Evolutionary conservation across 371 early-diverging fungal genomes (phyloP).

Genomic region (Cokeromyces recurvatus): DNA sequence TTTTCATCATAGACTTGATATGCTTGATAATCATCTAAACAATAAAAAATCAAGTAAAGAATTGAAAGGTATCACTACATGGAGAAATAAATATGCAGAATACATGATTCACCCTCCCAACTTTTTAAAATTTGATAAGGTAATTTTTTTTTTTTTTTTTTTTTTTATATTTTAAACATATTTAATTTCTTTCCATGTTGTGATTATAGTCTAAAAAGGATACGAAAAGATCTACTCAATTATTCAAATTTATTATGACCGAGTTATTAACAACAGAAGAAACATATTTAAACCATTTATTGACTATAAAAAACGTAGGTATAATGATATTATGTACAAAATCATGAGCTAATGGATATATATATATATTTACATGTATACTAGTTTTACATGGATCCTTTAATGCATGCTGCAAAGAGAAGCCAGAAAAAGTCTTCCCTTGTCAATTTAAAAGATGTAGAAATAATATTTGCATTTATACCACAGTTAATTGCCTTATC

Average conservation of each 20-base stretch:
- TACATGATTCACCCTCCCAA: conserved; percentile 10
- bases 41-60: conserved; percentile 14
- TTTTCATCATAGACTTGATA: too few species aligned
- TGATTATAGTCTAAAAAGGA: conserved; percentile 2
- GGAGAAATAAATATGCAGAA: conserved; percentile 12
- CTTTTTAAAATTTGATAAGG: background rate
- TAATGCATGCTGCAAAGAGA: conserved; percentile 22
- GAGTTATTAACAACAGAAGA: conserved; percentile 35
- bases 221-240: conserved; percentile 18
- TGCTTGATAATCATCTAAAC: too few species aligned
- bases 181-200: background rate
- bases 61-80: conserved; percentile 8
- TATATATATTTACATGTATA: background rate
- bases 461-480: conserved; percentile 33
- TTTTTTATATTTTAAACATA: background rate
- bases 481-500: conserved; percentile 28
- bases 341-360: background rate
- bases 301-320: conserved; percentile 26
- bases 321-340: too few species aligned
- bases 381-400: conserved; percentile 37
- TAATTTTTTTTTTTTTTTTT: background rate
- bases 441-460: conserved; percentile 20
- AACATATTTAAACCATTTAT: conserved; percentile 29
- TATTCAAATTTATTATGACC: conserved; percentile 25
- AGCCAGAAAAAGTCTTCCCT: conserved; percentile 8